phyloP scores from a whole-genome alignment of 2,329 filamentous ascomycete species.

The Aspergillus japonicus region DNA sequence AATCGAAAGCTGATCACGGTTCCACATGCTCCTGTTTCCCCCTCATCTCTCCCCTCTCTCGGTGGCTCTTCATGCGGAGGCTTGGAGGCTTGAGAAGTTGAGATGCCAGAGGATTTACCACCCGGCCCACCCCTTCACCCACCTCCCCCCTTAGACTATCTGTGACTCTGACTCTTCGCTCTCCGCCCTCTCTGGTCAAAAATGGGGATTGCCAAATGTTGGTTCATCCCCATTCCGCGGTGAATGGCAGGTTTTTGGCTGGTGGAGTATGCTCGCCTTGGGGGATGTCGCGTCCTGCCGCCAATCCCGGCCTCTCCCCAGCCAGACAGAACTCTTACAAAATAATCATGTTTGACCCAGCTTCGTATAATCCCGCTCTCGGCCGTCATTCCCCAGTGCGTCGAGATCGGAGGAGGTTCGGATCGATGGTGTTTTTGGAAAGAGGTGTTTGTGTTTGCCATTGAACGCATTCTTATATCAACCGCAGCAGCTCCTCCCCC shows the following conservation, averaged over 20 bases:
- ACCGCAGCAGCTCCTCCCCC: neutral
- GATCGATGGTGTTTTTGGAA: neutral
- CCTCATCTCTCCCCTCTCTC: neutral
- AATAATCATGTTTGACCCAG: neutral
- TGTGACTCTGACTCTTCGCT: neutral
- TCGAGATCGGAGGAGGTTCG: neutral
- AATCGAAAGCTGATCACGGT: neutral
- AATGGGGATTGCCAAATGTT: neutral
- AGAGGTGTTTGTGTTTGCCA: neutral
- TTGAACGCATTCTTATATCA: neutral
- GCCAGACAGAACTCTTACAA: neutral
- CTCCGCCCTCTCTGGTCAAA: neutral
- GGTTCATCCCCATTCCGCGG: neutral
- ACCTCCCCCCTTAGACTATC: neutral
- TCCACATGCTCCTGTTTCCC: neutral
- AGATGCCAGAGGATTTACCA: neutral
- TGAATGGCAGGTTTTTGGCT: neutral
- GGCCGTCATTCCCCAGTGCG: neutral
- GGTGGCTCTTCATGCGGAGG: neutral
- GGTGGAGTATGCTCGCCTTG: neutral
- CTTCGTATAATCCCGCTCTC: neutral
- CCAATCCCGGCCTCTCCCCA: neutral
- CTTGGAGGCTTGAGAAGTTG: neutral
- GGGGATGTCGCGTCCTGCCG: neutral
- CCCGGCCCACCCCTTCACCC: no score